phyloP scores from a whole-genome alignment of 345 rosid species.

The Dipteronia sinensis region DNA sequence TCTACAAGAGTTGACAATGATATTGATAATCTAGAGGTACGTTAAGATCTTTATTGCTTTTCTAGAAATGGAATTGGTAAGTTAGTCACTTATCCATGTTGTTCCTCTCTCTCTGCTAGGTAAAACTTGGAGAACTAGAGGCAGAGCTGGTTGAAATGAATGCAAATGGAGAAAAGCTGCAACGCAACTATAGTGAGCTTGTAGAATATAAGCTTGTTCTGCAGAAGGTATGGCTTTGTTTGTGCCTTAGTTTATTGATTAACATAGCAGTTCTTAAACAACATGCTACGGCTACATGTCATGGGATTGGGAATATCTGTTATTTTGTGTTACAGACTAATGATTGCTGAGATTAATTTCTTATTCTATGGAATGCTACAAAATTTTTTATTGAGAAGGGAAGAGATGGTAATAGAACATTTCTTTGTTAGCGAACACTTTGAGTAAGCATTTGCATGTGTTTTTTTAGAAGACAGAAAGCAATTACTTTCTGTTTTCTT shows the following conservation, averaged over 20 bases:
- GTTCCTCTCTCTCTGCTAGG: constrained; percentile 33
- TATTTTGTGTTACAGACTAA: neutral
- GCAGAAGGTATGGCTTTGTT: constrained; percentile 60
- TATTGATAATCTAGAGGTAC: constrained; percentile 84
- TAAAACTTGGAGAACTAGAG: constrained; percentile 91
- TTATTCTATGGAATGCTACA: neutral
- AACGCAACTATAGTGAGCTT: constrained; percentile 75
- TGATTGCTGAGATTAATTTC: neutral
- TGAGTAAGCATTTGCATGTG: neutral
- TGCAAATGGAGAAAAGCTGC: constrained; percentile 83
- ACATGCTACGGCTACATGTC: neutral
- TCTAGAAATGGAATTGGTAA: constrained; percentile 17
- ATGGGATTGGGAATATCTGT: neutral
- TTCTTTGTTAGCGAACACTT: neutral
- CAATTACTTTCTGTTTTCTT: neutral
- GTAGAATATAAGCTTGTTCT: constrained; percentile 85
- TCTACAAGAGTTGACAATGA: constrained; percentile 40
- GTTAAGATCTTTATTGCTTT: constrained; percentile 7
- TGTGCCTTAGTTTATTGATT: constrained; percentile 9
- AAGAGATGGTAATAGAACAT: neutral
- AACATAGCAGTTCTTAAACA: neutral
- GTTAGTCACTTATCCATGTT: neutral
- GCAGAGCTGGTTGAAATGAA: constrained; percentile 93
- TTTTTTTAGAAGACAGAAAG: neutral
- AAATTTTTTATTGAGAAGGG: neutral